Evolutionary conservation across 192 early-diverging fungal species (phyloP), one percentile per base, ranked within the genome.

Genomic region (Ambispora gerdemannii): DNA sequence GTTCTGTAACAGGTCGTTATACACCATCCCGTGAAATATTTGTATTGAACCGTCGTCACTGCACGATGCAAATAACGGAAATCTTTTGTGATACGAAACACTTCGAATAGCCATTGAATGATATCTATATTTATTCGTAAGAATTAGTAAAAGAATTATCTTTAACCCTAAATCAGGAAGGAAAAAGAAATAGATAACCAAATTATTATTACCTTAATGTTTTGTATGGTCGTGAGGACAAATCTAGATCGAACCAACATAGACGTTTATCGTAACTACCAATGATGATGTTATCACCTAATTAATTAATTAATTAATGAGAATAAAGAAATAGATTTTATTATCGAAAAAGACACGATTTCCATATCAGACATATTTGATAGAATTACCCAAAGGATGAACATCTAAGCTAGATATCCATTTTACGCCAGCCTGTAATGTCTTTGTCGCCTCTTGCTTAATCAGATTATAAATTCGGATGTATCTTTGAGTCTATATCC

Each of bases 1-100:
- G 82, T 99, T 97, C 78, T 91, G 90, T 72, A 97, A 83, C 76
- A 99, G 82, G 78, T 97, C 95, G 66, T 90, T 86, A 79, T 96
- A 99, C 27, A 99, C 97, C 93, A 93, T 98, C 52, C 93, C 94
- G 78, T 99, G 94, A 90, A 98, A 99, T 11, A 99, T 82, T 74
- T 97, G 93, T 7, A 97, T 88, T 27, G 86, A 85, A 32, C 97
- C 93, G 71, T 99, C 97, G 75, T 99, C 96, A 15, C 90, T 88
- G 34, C 89, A 87, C 0, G 93, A 94, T 15, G 93, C 94, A 83
- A 99, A 97, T 43, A 99, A 83, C 49, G 97, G 97, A 76, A 92
- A 93, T 51, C 84, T 81, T 80, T 84, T 84, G 74, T 96, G 95
- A 78, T 86, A 99, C 24, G 83, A 52, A 1, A 96, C 95, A 67